Evolutionary conservation across 2,329 filamentous ascomycete genomes (phyloP).

Genomic region (Exserohilum turcica): DNA sequence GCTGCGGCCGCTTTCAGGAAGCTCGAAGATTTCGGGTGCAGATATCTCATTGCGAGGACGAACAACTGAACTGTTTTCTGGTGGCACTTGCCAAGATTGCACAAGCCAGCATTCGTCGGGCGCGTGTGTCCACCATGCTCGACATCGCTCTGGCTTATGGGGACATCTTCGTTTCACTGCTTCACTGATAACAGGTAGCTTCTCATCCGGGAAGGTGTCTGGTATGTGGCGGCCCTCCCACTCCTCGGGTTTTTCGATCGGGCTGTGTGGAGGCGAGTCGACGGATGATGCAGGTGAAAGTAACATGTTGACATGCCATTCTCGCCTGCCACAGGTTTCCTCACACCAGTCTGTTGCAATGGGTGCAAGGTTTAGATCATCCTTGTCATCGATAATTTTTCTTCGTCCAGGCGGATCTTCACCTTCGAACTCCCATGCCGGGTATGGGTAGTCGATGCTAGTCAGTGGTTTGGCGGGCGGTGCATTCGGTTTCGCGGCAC

Average conservation of each 20-base stretch:
- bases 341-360: constrained; percentile 2
- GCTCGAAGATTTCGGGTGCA: background rate
- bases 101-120: constrained; percentile 6
- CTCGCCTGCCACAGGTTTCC: constrained; percentile 11
- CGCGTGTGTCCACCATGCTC: constrained; percentile 8
- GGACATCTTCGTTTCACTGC: background rate
- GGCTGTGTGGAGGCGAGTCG: constrained; percentile 12
- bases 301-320: constrained; percentile 4
- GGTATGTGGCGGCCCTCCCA: too few relatives aligned
- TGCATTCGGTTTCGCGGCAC: background rate
- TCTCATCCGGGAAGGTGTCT: too few relatives aligned
- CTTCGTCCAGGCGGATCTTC: background rate
- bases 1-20: background rate
- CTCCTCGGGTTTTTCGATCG: background rate
- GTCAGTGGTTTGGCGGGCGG: background rate
- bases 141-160: background rate
- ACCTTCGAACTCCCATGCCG: background rate
- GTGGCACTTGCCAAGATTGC: background rate
- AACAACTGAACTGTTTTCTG: background rate
- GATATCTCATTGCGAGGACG: background rate
- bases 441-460: background rate
- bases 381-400: background rate
- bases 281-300: constrained; percentile 4
- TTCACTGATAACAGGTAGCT: too few relatives aligned
- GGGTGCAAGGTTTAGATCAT: background rate